Evolutionary conservation across 495 filamentous ascomycete species (phyloP).

Genomic region (Aspergillus cavernicola): DNA sequence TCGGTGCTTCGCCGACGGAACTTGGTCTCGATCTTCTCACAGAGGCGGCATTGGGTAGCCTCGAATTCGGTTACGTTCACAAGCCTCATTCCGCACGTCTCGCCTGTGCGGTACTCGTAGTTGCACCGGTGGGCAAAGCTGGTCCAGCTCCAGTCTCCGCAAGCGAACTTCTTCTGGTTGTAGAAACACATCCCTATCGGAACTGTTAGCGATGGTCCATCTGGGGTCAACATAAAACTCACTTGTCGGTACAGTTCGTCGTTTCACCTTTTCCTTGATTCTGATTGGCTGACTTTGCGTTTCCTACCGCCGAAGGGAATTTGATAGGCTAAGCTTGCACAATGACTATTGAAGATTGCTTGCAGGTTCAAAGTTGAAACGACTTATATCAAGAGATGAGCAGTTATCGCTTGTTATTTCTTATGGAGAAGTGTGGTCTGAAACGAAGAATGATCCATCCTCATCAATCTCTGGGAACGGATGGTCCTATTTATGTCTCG

Average conservation of each 20-base stretch:
- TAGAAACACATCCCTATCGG: slow-evolving; percentile 55
- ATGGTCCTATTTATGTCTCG: slow-evolving; percentile 47
- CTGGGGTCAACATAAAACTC: slow-evolving; percentile 27
- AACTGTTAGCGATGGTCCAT: slow-evolving; percentile 29
- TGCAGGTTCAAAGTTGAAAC: slow-evolving; percentile 29
- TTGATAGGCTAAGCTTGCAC: slow-evolving; percentile 38
- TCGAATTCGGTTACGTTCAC: slow-evolving; percentile 65
- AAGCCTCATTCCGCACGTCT: slow-evolving; percentile 96
- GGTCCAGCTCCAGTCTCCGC: slow-evolving; percentile 95
- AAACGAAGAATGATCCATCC: slow-evolving; percentile 36
- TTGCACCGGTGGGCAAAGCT: slow-evolving; percentile 92
- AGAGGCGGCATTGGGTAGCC: slow-evolving; percentile 67
- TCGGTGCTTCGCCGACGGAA: slow-evolving; percentile 70
- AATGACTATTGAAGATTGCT: slow-evolving; percentile 20
- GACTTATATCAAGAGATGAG: slow-evolving; percentile 16
- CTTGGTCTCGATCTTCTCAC: slow-evolving; percentile 91
- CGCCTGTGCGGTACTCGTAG: slow-evolving; percentile 93
- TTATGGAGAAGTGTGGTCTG: slow-evolving; percentile 30
- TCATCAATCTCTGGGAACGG: slow-evolving; percentile 26
- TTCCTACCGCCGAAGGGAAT: slow-evolving; percentile 26
- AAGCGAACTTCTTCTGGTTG: slow-evolving; percentile 56
- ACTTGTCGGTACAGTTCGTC: slow-evolving; percentile 30
- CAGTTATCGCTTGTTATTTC: slow-evolving; percentile 24
- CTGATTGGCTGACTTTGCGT: slow-evolving; percentile 32
- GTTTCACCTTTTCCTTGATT: slow-evolving; percentile 35